Evolutionary conservation across 805 yeast genomes (phyloP), one percentile per base, ranked within the genome.

Genomic region (Maudiozyma turicensis): DNA sequence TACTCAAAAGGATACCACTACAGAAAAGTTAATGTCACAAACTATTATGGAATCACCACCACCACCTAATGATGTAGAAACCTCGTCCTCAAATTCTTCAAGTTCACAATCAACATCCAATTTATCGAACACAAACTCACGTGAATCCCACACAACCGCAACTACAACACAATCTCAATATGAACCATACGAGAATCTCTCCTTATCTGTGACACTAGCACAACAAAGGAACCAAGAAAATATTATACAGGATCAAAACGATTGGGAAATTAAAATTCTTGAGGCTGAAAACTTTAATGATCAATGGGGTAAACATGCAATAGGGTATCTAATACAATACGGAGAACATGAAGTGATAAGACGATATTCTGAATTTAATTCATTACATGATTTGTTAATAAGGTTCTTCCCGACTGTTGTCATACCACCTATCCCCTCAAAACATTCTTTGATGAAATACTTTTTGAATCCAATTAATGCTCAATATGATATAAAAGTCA

Each of bases 371-470:
- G 99, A 93, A 63, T 93, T 93, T 63, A 96, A 87, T 59, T 79
- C 86, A 45, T 72, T 93, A 43, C 73, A 96, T 52, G 82, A 79
- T 40, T 75, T 84, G 5, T 71, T 93, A 26, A 72, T 81, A 3
- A 80, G 83, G 56, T 68, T 86, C 38, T 84, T 84, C 54, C 97
- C 99, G 3, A 80, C 93, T 3, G 63, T 81, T 4, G 76, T 93
- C 3, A 79, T 93, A 5, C 99, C 99, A 6, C 97, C 98, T 1
- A 91, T 93, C 8, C 99, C 99, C 0, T 85, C 82, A 64, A 86
- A 86, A 63, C 91, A 85, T 63, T 74, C 86, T 13, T 63, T 85
- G n/a, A 63, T 71, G 6, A 71, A 69, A 51, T 73, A 73, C 52
- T 63, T 73, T 43, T 53, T 70, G 44, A 70, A 67, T 46, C 77